Base-by-base conservation (phyloP, 768 basidiomycete genomes). In the Piloderma croceum region DNA sequence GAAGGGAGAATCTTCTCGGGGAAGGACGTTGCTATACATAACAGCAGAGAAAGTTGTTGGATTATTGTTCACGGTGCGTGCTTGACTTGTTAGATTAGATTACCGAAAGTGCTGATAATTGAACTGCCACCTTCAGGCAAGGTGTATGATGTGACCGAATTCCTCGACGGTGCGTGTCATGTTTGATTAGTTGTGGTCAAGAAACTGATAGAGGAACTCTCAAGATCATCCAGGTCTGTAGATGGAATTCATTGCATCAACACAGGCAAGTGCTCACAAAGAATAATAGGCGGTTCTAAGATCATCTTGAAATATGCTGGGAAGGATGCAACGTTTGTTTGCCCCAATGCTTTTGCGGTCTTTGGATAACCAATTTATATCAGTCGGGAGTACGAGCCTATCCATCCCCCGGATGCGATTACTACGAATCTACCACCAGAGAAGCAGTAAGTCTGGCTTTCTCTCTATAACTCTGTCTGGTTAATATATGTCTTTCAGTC, bases 301-400 rank as follows among this genome's bases (percentile, higher is more conserved):
- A 88, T 92, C 50, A 83, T 93, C 35, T 58, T 93, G 39, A 88
- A 88, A 57, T 89, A 91, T 50, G 90, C 86, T 3, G 92, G 92
- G 19, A 85, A 82, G 56, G 91, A 91, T 57, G 89, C 89, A 23
- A 94, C 84, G 80, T 87, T 59, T 27, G 84, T 58, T 4, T 29
- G 27, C 9, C 29, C 42, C 44, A n/a, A 42, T 49, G 27, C 34
- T 50, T 20, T 31, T 31, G 6, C 44, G 27, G 17, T 29, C 12
- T n/a, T 18, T 37, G 11, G 43, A 13, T 24, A 7, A 34, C 24
- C 36, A 33, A n/a, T 36, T 18, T 31, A 21, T 11, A 17, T 39
- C 47, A 85, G 81, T 4, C 73, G 73, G 46, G 88, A 85, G 62
- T 90, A 90, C 48, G 90, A 90, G 19, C 85, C 86, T 2, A 89